Evolutionary conservation across 306 rosid species (phyloP).

Genomic region (Cicer judaicum): DNA sequence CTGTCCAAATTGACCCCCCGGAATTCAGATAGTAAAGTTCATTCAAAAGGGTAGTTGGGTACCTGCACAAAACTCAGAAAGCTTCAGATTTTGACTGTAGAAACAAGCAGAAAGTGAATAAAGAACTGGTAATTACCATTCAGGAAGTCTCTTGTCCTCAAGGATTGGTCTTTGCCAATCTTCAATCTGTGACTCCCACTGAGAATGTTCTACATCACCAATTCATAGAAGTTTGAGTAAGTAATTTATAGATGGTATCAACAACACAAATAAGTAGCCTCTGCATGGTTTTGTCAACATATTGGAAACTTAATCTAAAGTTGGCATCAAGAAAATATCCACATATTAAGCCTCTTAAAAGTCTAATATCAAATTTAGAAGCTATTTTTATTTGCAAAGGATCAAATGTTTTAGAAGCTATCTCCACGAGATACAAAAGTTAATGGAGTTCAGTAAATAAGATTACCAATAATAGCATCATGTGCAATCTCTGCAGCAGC

Average conservation of each 20-base stretch:
- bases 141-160: slow-evolving; percentile 90
- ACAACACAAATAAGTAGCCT: slow-evolving; percentile 29
- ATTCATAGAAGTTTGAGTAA: slow-evolving; percentile 34
- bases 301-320: slow-evolving; percentile 36
- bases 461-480: slow-evolving; percentile 84
- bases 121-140: slow-evolving; percentile 69
- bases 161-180: slow-evolving; percentile 95
- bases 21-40: slow-evolving; percentile 92
- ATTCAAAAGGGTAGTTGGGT: slow-evolving; percentile 84
- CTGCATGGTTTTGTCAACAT: slow-evolving; percentile 33
- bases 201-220: slow-evolving; percentile 60
- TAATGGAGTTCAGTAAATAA: slow-evolving; percentile 37
- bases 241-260: slow-evolving; percentile 18
- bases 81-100: slow-evolving; percentile 38
- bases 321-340: slow-evolving; percentile 11
- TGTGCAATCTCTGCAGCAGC: slow-evolving; percentile 88
- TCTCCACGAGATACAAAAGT: slow-evolving; percentile 34
- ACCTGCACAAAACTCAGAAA: slow-evolving; percentile 65
- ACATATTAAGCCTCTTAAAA: slow-evolving; percentile 35
- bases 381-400: neutral
- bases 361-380: slow-evolving; percentile 22
- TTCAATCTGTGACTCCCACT: slow-evolving; percentile 90
- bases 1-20: slow-evolving; percentile 97
- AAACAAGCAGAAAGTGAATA: slow-evolving; percentile 24
- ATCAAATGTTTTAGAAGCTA: slow-evolving; percentile 30